Evolutionary conservation across 352 stramenopile species (phyloP), one percentile per base, ranked within the genome.

Genomic region (Phytophthora fragariae): DNA sequence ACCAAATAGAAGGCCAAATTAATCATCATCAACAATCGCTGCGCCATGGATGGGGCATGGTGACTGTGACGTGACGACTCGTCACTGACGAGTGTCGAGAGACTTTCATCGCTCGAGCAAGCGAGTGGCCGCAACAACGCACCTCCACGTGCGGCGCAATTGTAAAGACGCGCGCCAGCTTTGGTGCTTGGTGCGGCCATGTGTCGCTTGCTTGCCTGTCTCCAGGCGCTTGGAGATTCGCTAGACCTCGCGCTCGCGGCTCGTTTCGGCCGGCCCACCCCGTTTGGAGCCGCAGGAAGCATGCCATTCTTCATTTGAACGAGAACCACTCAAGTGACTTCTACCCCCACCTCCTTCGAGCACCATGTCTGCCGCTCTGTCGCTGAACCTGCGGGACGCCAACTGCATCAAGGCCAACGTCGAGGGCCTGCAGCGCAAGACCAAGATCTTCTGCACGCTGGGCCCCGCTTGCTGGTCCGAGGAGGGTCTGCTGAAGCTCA

Each of bases 401-500:
- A 50, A 67, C 60, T 67, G 61, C 61, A 68, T 68, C 61, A 68
- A 60, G 61, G 49, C 35, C 49, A 68, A 59, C 82, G 83, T 75
- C 61, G 61, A 68, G 21, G 61, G 49, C 50, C 49, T 68, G 61
- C 49, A 68, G 61, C 61, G 61, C 61, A 90, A 90, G 73, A 96
- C 91, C 64, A 97, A 97, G 81, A 95, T 97, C 71, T 80, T 97
- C 52, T 95, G 89, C 71, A 97, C 92, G 33, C 79, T 97, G 49
- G 92, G 92, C 39, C 92, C 92, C 33, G 75, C 89, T 29, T 97
- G 88, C 73, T 99, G 97, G 96, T 92, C 91, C 44, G 93, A 99
- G 37, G 91, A 97, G 56, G 95, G 77, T 57, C 85, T 99, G 39
- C 94, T 95, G 27, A 64, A 92, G 52, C 75, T 92, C 50, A 89